These are phyloP conservation scores for Mangifera indica DNA, from an alignment of 345 rosid genomes.

Conservation along the genomic window DNA sequence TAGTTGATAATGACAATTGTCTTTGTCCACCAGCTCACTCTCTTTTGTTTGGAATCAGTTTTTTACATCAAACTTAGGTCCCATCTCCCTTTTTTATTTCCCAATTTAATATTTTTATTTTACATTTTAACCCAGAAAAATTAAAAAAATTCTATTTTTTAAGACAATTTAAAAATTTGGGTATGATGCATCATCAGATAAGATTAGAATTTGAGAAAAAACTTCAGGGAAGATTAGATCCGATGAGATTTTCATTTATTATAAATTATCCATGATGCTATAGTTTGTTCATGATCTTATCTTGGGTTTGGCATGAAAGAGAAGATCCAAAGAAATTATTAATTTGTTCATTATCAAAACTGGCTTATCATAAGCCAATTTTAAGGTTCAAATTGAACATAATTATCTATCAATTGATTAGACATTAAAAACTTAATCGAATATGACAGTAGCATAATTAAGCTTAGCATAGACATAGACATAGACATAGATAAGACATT, in stretches of 20 bases:
- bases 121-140: too few relatives aligned
- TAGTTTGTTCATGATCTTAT: not conserved
- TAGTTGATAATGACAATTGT: constrained; percentile 1
- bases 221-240: not conserved
- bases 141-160: too few relatives aligned
- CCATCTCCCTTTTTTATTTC: not conserved
- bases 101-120: too few relatives aligned
- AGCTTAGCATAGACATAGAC: too few relatives aligned
- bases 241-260: not conserved
- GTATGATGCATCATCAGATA: not conserved
- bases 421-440: too few relatives aligned
- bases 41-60: not conserved
- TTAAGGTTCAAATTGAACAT: not conserved
- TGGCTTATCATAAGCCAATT: not conserved
- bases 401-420: too few relatives aligned
- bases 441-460: too few relatives aligned
- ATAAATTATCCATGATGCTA: not conserved
- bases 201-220: not conserved
- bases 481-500: too few relatives aligned
- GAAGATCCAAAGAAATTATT: not conserved
- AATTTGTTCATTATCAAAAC: too few relatives aligned
- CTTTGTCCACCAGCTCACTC: not conserved
- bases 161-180: too few relatives aligned
- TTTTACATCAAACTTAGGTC: not conserved
- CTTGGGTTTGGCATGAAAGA: not conserved